phyloP scores from a whole-genome alignment of 2,329 filamentous ascomycete genomes.

The Teratosphaeriaceae sp. region DNA sequence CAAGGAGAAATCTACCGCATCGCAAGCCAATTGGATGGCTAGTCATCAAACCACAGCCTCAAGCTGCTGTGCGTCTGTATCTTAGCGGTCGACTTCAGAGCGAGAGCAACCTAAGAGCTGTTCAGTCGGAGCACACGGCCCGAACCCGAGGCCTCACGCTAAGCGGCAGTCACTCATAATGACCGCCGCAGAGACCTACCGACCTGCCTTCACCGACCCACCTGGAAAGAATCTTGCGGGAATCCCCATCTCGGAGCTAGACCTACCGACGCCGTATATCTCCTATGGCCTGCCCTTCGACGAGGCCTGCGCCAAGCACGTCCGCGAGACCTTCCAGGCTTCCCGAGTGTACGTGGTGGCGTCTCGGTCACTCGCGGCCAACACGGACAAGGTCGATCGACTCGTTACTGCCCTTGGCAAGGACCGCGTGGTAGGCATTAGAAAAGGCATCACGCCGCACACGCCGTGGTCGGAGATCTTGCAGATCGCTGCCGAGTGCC shows the following conservation, averaged over 20 bases:
- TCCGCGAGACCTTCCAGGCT: conserved; percentile 38
- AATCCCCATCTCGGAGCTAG: conserved; percentile 1
- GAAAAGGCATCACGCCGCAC: conserved; percentile 47
- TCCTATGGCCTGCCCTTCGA: conserved; percentile 45
- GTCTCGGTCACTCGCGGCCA: conserved; percentile 43
- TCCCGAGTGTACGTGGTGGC: conserved; percentile 46
- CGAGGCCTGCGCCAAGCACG: conserved; percentile 40
- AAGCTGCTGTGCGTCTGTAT: too few species aligned
- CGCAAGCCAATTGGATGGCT: too few species aligned
- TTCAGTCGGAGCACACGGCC: too few species aligned
- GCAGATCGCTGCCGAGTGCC: conserved; percentile 39
- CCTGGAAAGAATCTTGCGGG: conserved; percentile 3
- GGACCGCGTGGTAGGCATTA: conserved; percentile 37
- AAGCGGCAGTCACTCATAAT: too few species aligned
- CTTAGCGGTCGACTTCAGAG: too few species aligned
- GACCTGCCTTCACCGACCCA: conserved; percentile 5
- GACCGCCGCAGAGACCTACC: conserved; percentile 1
- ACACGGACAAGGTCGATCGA: conserved; percentile 40
- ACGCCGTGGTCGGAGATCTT: conserved; percentile 49
- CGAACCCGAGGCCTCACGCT: too few species aligned
- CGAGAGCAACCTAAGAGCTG: too few species aligned
- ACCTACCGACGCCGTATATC: conserved; percentile 24
- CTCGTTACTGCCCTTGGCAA: conserved; percentile 36
- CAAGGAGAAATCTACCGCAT: too few species aligned
- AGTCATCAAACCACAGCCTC: too few species aligned